Evolutionary conservation across 1,284 basidiomycete genomes (phyloP), one percentile per base, ranked within the genome.

Genomic region (Cystobasidiaceae sp.): DNA sequence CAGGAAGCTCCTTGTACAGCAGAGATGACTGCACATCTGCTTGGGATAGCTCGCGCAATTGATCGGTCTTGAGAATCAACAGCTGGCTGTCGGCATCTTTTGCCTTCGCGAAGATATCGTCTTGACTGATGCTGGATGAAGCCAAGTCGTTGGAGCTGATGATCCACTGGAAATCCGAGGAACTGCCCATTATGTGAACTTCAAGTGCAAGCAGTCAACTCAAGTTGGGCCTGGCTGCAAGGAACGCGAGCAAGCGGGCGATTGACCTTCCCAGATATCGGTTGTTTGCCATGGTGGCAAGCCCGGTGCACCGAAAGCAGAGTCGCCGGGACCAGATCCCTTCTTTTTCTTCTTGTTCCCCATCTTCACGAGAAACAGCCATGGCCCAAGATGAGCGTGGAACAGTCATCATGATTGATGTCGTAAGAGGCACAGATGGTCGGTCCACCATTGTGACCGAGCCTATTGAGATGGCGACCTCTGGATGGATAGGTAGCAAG

Each of bases 391-490:
- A 54, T 27, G 17, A 54, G 33, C 23, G 41, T 27, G 41, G 41
- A n/a, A 39, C 34, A 17, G 51, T 54, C 17, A 37, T 54, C 33
- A 23, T 54, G 9, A 54, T 54, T 13, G 34, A 54, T 27, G 51
- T 54, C 32, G 33, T 27, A 4, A 32, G 41, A 39, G 51, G 51
- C 19, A 23, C 51, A 7, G 51, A 37, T 32, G 51, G 51, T 15
- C 34, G 33, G 27, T 54, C 51, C 21, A 54, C 51, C 6, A 54
- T 54, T 25, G 41, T 7, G 15, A 37, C 34, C 51, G 41, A 54
- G 51, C 51, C 51, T 13, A 37, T 54, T 23, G 33, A 54, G 51
- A 54, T 54, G 51, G 51, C 51, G 2, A 54, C 51, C 15, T 32
- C 28, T 37, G 28, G 51, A n/a, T 54, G 51, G 51, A 54, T 54